Base-by-base conservation (phyloP, 495 filamentous ascomycete genomes). In the Schizothecium vesticola region DNA sequence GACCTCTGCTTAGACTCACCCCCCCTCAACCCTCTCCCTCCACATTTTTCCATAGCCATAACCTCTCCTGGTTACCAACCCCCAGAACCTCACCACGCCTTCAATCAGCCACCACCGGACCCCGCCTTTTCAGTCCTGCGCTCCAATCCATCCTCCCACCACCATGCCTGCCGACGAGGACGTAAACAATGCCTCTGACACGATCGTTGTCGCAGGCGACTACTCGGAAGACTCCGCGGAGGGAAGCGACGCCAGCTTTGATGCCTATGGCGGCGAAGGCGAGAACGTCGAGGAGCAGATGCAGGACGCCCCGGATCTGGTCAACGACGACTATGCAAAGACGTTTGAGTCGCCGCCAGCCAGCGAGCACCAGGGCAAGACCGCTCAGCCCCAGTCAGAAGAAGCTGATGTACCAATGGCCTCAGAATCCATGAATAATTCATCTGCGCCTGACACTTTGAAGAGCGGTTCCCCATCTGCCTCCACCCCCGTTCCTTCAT, bases 291-390 rank as follows among this genome's bases (percentile, higher is more conserved):
- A 70, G 69, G 72, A 65, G 56, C 69, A 71, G 66, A 61, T 68
- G 13, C 55, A 63, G 21, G 28, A 61, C 69, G 68, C 70, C n/a
- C 67, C 73, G 25, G 74, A 74, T 28, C 68, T 76, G 63, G 74
- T 72, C 70, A 75, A 75, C 73, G 79, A 80, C 76, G 80, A 84
- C 72, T 83, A 84, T 78, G 79, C 80, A 61, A 79, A 76, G 71
- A 80, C 80, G 60, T 82, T 82, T 80, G 81, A 83, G 63, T 79
- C 79, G 67, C 80, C 79, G 65, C 79, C 83, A 33, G 74, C 68
- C 36, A 61, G 67, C 56, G 68, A 69, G 69, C 63, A 72, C 61
- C 72, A 74, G 63, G 72, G 72, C 70, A 72, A 72, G 69, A 73
- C 71, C 74, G 72, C 73, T 64, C 77, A 79, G 58, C 59, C 63